phyloP scores from a whole-genome alignment of 805 yeast genomes.

The Candida xiaguanensis region DNA sequence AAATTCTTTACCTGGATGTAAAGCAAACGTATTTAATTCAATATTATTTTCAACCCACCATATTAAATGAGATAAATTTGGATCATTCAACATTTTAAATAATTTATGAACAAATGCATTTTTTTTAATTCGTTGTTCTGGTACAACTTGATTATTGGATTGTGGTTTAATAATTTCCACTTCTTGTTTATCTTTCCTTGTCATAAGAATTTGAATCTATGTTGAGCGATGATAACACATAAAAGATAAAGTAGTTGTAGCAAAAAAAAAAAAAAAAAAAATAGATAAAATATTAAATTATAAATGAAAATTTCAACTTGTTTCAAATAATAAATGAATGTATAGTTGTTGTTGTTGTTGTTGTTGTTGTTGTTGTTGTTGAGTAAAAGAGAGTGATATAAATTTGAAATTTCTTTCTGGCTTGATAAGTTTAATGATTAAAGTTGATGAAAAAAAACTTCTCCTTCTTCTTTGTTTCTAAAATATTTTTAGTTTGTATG shows the following conservation, averaged over 20 bases:
- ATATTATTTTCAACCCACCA: conserved; percentile 44
- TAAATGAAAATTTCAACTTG: too few species aligned
- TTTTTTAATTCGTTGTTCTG: conserved; percentile 37
- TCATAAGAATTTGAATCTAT: conserved; percentile 11
- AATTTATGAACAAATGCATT: conserved; percentile 57
- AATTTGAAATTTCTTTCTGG: too few species aligned
- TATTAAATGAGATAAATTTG: conserved; percentile 30
- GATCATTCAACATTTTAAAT: conserved; percentile 37
- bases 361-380: too few species aligned
- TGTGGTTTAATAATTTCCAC: too few species aligned
- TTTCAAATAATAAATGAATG: too few species aligned
- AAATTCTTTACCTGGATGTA: conserved; percentile 63
- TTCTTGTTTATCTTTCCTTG: conserved; percentile 15
- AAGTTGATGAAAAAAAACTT: too few species aligned
- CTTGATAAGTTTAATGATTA: too few species aligned
- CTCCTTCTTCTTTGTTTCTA: too few species aligned
- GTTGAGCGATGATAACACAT: neutral
- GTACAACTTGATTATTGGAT: too few species aligned
- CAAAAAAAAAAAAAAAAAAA: neutral
- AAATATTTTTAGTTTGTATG: too few species aligned
- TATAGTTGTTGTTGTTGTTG: too few species aligned
- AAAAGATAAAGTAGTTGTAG: neutral
- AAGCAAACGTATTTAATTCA: conserved; percentile 53
- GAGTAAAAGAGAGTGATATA: too few species aligned
- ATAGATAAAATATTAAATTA: neutral